Base-by-base conservation (phyloP, 257 asterid genomes). In the Solanum tacnaense region DNA sequence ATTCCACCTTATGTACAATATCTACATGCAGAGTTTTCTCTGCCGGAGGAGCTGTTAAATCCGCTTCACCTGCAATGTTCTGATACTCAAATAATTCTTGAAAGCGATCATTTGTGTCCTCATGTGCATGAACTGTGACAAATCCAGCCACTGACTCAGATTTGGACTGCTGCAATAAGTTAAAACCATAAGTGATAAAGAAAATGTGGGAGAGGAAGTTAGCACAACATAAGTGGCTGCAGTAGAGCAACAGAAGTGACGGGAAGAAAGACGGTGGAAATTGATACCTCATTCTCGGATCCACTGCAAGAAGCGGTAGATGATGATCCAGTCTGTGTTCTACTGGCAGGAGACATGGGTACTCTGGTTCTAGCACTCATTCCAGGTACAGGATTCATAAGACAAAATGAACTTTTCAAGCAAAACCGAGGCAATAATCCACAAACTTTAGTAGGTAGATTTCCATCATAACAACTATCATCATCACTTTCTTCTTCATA, bases 391-490 rank as follows among this genome's bases (percentile, higher is more conserved):
- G 98, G 98, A 74, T 90, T 95, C 49, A 94, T 35, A 78, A 89
- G 93, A 88, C 93, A 85, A 49, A 89, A 86, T 4, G 97, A 89
- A 88, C 91, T 91, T 87, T 85, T 92, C 18, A 92, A 89, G 93
- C 98, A 94, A 93, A 97, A 94, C 20, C 96, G 92, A 41, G 99
- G 99, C 15, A 97, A 87, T 71, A 95, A 91, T 27, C 99, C 97
- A 89, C 99, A 96, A 49, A 89, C 92, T 65, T 89, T 90, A 62
- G 87, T 85, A 25, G 91, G 90, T 58, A 92, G 21, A 78, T 88
- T 90, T 67, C 84, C 92, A 75, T 46, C 85, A 46, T 89, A 91
- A 90, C 85, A 91, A 86, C 84, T 83, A 13, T 93, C 97, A 88
- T 92, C 95, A 56, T 93, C 96, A 31, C 96, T 90, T 86, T 92